Base-by-base conservation (phyloP, 192 early-diverging fungal genomes). In the Coemansia sp. region DNA sequence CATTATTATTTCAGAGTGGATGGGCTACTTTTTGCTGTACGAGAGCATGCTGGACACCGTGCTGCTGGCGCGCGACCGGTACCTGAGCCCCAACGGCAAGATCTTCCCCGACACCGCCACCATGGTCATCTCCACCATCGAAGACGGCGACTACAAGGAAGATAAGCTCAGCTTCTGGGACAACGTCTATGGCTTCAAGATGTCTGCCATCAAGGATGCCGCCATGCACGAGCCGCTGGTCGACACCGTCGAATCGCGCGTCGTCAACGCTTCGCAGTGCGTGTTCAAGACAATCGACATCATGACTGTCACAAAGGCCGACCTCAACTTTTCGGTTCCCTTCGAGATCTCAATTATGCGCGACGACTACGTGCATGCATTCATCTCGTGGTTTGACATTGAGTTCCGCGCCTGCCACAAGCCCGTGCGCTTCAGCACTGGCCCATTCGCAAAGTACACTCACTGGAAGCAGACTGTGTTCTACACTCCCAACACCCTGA, bases 401-500 rank as follows among this genome's bases (percentile, higher is more conserved):
- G 87, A 87, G 80, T 98, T 99, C 84, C 89, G 88, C 6, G 89
- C 91, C 49, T 93, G 91, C 80, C 93, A 96, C 78, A 91, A 94
- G 69, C 89, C 88, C 49, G 85, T 97, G 25, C 75, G 79, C 48
- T 86, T 93, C 76, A 80, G 92, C 72, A 90, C 96, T 61, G 85
- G 96, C 31, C 89, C 93, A 5, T 86, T 92, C 67, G 80, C 85
- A 67, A 80, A 87, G 79, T 90, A 97, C 85, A 99, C 97, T n/a
- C 97, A 99, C 72, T 99, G 97, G 97, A 97, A 98, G 82, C 97
- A 99, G 83, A 98, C 97, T 25, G 94, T 99, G 43, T 98, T 99
- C 77, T 95, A 97, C 71, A 89, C 93, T 50, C 78, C 77, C 25
- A 87, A 93, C 62, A 82, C 86, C 16, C 63, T 91, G 69, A 90